A percentile compares a stretch with the other conserved stretches of the same genome.
Conservation (phyloP, 2,329 filamentous ascomycete species). For the Thelonectria blattea region DNA sequence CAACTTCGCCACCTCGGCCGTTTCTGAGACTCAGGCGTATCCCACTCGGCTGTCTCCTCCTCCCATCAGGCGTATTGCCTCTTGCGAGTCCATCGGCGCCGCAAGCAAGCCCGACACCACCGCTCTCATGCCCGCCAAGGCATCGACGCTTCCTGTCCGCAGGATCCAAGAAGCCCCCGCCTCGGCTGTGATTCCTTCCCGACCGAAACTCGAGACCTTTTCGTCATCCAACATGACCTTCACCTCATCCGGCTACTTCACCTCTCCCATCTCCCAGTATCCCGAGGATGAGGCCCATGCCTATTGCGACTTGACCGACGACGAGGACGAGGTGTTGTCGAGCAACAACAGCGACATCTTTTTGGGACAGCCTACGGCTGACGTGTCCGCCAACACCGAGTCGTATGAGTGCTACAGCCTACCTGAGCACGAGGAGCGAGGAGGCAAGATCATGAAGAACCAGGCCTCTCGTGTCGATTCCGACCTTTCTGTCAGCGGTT, state of each 20-base stretch:
- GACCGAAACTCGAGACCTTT: constrained; percentile 33
- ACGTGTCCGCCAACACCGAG: constrained; percentile 23
- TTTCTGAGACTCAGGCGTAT: constrained; percentile 52
- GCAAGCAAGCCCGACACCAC: constrained; percentile 32
- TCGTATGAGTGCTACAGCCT: constrained; percentile 53
- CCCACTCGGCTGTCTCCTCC: constrained; percentile 60
- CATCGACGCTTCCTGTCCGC: constrained; percentile 20
- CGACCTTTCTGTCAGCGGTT: constrained; percentile 26
- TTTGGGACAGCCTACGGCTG: constrained; percentile 32
- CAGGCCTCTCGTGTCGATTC: constrained; percentile 30
- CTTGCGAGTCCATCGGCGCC: constrained; percentile 38
- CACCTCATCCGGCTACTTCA: constrained; percentile 36
- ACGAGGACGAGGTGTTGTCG: constrained; percentile 48
- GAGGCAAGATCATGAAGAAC: constrained; percentile 26
- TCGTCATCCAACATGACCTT: constrained; percentile 39
- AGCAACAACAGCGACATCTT: constrained; percentile 46
- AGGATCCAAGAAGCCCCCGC: constrained; percentile 25
- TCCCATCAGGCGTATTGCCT: constrained; percentile 50
- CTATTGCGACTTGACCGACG: constrained; percentile 53
- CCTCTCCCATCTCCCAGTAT: constrained; percentile 47
- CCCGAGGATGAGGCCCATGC: constrained; percentile 48
- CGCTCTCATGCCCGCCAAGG: constrained; percentile 32
- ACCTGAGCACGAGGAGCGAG: constrained; percentile 43
- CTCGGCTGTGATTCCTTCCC: constrained; percentile 29
- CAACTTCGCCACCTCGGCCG: constrained; percentile 64